These are phyloP conservation scores for Phialocephala sp. DNA, from an alignment of 2,329 filamentous ascomycete species.

Conservation along the genomic window DNA sequence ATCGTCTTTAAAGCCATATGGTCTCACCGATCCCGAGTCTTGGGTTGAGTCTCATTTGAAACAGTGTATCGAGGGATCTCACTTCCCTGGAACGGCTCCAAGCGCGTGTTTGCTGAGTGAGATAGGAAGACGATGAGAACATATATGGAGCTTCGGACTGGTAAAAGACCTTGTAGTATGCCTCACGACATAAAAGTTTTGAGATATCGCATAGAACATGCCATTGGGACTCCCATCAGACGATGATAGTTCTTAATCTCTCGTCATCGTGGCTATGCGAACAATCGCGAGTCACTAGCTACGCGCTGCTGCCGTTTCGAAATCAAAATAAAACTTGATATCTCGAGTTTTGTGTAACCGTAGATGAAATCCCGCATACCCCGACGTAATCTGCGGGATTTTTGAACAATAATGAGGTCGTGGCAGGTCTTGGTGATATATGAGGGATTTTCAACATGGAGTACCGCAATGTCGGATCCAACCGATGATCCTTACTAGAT, in stretches of 20 bases:
- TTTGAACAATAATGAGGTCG: background rate
- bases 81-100: background rate
- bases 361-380: constrained; percentile 19
- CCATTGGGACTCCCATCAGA: background rate
- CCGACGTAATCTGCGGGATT: constrained; percentile 16
- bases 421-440: constrained; percentile 12
- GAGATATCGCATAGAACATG: background rate
- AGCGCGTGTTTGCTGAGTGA: background rate
- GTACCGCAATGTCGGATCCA: background rate
- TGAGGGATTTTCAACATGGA: constrained; percentile 20
- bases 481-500: constrained; percentile 6
- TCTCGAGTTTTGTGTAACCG: background rate
- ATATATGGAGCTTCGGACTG: background rate
- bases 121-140: background rate
- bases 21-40: background rate
- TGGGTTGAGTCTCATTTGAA: background rate
- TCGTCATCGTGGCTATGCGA: constrained; percentile 1
- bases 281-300: background rate
- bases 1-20: constrained; percentile 12
- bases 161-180: background rate
- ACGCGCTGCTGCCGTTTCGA: background rate
- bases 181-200: background rate
- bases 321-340: background rate
- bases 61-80: background rate
- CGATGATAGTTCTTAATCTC: constrained; percentile 2